A percentile compares a stretch with the other conserved stretches of the same genome.
Evolutionary conservation across 495 filamentous ascomycete genomes (phyloP).

Genomic region (Cenococcum geophilum): DNA sequence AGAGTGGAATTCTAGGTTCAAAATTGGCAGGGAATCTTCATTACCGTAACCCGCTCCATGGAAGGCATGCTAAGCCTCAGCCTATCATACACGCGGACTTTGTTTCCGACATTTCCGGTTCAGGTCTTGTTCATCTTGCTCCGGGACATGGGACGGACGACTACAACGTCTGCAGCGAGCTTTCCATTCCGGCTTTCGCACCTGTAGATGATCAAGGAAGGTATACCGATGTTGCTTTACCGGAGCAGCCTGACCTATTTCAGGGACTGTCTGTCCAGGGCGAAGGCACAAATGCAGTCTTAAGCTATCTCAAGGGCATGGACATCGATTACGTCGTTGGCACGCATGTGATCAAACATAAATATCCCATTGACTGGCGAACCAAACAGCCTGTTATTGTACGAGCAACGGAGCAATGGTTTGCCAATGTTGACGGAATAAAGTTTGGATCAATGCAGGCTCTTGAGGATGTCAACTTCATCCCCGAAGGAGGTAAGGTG

Average conservation of each 20-base stretch:
- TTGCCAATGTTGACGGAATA: slow-evolving; percentile 81
- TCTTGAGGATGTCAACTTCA: slow-evolving; percentile 65
- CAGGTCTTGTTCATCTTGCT: slow-evolving; percentile 87
- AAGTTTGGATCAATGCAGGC: slow-evolving; percentile 62
- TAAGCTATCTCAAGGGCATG: slow-evolving; percentile 54
- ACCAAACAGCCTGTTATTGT: slow-evolving; percentile 89
- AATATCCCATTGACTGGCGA: slow-evolving; percentile 96
- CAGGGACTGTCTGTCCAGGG: slow-evolving; percentile 56
- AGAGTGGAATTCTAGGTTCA: slow-evolving; percentile 55
- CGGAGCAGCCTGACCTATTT: slow-evolving; percentile 54
- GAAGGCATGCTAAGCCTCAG: slow-evolving; percentile 46
- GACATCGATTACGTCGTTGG: slow-evolving; percentile 49
- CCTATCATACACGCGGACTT: slow-evolving; percentile 76
- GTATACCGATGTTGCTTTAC: slow-evolving; percentile 71
- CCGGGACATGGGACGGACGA: slow-evolving; percentile 97
- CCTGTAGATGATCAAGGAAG: slow-evolving; percentile 74
- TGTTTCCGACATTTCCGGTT: slow-evolving; percentile 78
- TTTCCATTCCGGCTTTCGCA: slow-evolving; percentile 63
- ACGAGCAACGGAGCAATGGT: slow-evolving; percentile 94
- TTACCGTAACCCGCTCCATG: slow-evolving; percentile 63
- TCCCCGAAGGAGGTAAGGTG: slow-evolving; percentile 63
- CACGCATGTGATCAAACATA: slow-evolving; percentile 68
- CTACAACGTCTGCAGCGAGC: slow-evolving; percentile 68
- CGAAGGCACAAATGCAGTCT: slow-evolving; percentile 60
- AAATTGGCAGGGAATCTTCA: slow-evolving; percentile 54